Evolutionary conservation across 495 filamentous ascomycete genomes (phyloP).

Genomic region (Hypoxylon intermedium): DNA sequence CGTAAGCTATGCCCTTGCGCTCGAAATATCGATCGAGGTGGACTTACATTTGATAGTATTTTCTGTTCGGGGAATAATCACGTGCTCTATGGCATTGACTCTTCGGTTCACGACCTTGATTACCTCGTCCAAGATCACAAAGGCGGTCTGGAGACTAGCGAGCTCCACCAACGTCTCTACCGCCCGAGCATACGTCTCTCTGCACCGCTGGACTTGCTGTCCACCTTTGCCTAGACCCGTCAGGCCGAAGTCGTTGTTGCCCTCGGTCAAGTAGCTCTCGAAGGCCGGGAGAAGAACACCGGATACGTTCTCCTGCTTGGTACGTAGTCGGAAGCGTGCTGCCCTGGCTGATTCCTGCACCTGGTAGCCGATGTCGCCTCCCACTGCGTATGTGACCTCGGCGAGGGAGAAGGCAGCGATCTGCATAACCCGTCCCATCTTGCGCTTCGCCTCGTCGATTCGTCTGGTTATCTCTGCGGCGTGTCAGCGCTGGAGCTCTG

Average conservation of each 20-base stretch:
- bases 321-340: conserved; percentile 88
- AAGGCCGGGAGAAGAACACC: conserved; percentile 93
- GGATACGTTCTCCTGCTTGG: conserved; percentile 98
- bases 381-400: conserved; percentile 96
- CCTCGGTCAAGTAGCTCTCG: conserved; percentile 83
- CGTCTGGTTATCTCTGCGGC: conserved; percentile 85
- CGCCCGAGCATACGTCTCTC: conserved; percentile 96
- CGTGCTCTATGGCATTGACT: conserved; percentile 98
- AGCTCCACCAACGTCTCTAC: conserved; percentile 97
- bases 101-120: conserved; percentile 99
- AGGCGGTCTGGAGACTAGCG: conserved; percentile 93
- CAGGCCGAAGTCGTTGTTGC: conserved; percentile 94
- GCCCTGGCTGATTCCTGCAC: conserved; percentile 94
- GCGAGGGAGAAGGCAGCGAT: conserved; percentile 97
- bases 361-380: conserved; percentile 94
- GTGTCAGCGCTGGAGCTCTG: conserved; percentile 4
- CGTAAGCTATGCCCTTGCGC: no score
- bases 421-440: conserved; percentile 99
- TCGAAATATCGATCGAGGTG: neutral
- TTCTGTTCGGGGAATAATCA: conserved; percentile 97
- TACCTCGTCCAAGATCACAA: conserved; percentile 96
- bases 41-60: conserved; percentile 94
- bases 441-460: conserved; percentile 98
- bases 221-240: conserved; percentile 97
- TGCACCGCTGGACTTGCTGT: conserved; percentile 92